Percentiles rank a stretch among this genome's conserved stretches.
phyloP scores from a whole-genome alignment of 805 yeast species.

The Metschnikowia gruessii region DNA sequence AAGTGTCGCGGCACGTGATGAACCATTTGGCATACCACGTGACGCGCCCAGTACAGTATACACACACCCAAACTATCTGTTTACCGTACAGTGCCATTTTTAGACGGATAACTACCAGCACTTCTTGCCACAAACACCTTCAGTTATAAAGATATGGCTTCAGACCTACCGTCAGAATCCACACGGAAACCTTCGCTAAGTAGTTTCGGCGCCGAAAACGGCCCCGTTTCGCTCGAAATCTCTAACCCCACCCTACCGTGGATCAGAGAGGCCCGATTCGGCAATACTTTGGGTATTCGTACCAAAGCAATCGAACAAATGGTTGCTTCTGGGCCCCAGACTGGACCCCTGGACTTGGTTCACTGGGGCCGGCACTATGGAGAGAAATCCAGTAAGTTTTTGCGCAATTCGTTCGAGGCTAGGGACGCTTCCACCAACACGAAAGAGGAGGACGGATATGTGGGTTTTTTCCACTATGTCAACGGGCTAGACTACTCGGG shows the following conservation, averaged over 20 bases:
- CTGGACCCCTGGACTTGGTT: constrained; percentile 40
- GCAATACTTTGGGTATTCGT: constrained; percentile 29
- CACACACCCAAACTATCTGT: too few species aligned
- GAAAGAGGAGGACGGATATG: constrained; percentile 38
- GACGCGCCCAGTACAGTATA: too few species aligned
- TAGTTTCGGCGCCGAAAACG: background rate
- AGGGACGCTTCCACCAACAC: constrained; percentile 6
- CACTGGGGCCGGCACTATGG: constrained; percentile 40
- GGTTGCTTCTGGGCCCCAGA: constrained; percentile 13
- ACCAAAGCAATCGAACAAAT: constrained; percentile 21
- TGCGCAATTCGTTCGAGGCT: constrained; percentile 27
- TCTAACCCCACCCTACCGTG: constrained; percentile 19
- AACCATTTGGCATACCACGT: too few species aligned
- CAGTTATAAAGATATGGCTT: background rate
- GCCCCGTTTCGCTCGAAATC: background rate
- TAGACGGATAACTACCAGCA: too few species aligned
- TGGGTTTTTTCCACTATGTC: constrained; percentile 39
- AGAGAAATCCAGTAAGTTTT: constrained; percentile 26
- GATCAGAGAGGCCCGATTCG: constrained; percentile 31
- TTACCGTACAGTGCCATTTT: too few species aligned
- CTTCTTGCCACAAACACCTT: too few species aligned
- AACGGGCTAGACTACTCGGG: constrained; percentile 31
- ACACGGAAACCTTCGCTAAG: background rate
- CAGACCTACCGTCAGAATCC: background rate
- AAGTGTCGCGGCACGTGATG: too few species aligned